Base-by-base conservation (phyloP, 225 moss, liverwort and hornwort species). In the Marchantia polymorpha region DNA sequence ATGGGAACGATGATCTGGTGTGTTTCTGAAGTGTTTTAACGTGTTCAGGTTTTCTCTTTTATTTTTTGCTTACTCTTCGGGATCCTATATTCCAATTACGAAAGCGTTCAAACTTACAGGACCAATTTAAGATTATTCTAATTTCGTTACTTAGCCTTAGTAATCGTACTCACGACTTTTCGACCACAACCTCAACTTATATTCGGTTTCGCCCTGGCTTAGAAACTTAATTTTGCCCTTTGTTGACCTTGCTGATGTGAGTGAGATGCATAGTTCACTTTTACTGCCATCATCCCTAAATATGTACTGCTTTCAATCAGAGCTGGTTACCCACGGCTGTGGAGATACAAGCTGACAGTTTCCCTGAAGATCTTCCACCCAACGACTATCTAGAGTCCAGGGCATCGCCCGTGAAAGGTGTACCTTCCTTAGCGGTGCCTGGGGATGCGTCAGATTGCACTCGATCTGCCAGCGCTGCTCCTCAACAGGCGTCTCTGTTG, bases 1-100 rank as follows among this genome's bases (percentile, higher is more conserved):
- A 88, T 31, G 79, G 64, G 30, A 59, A 47, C 8, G 87, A 88
- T 72, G 87, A 87, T 20, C 80, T 83, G 85, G 87, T 88, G 15
- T 52, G 77, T 77, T 39, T 19, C 30, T 20, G 49, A 1, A 50
- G 50, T 71, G 70, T 39, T 39, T 39, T 39, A 39, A 39, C 39
- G 39, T 39, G 5, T 39, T 39, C 39, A 39, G 5, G 39, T 39
- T 39, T 39, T 39, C 39, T 39, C 39, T 2, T 39, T 39, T n/a
- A n/a, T 39, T 39, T 39, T 39, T 39, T 2, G 39, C 39, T 39
- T 39, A 39, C 3, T 39, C 5, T 5, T 39, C 39, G 39, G 5
- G 39, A 39, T 39, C 39, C 39, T 39, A 39, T 2, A 39, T 39
- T 39, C 39, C 2, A 39, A 39, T 39, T 5, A 39, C 5, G 39